Conservation (phyloP, 2,329 filamentous ascomycete genomes). For the Dendrostoma leiphaemia region DNA sequence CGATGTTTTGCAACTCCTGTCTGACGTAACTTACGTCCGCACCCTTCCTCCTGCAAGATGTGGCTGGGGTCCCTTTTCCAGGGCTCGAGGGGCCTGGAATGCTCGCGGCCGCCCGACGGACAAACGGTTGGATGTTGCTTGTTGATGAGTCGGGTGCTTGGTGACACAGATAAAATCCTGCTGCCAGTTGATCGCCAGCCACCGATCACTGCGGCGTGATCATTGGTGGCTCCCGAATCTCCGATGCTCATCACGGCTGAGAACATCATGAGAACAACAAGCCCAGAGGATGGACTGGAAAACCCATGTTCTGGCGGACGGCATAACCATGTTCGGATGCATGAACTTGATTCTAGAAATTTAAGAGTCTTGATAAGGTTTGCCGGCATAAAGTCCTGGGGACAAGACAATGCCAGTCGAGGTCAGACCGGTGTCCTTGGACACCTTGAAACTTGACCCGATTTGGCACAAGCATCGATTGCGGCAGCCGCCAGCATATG, state of each 20-base stretch:
- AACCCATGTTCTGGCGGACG: too few species aligned
- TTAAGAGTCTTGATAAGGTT: not conserved
- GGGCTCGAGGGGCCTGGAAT: conserved; percentile 2
- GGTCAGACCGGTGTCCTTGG: not conserved
- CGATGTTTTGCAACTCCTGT: conserved; percentile 5
- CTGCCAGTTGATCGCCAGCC: not conserved
- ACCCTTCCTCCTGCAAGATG: not conserved
- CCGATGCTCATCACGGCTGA: conserved; percentile 1
- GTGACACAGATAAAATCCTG: not conserved
- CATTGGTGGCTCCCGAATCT: not conserved
- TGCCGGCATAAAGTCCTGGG: not conserved
- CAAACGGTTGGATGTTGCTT: conserved; percentile 23
- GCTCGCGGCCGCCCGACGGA: conserved; percentile 13
- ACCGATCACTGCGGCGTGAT: not conserved
- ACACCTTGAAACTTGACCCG: too few species aligned
- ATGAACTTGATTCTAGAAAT: not conserved
- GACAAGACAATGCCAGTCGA: not conserved
- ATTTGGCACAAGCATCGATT: not conserved
- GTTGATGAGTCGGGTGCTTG: not conserved
- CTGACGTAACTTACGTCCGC: conserved; percentile 5
- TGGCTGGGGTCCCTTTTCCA: conserved; percentile 2
- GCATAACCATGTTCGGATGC: not conserved
- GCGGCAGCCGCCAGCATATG: not conserved
- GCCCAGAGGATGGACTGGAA: not conserved
- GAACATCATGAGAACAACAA: not conserved